Conservation (phyloP, 2,329 filamentous ascomycete genomes). For the Fusarium sulawesiense region DNA sequence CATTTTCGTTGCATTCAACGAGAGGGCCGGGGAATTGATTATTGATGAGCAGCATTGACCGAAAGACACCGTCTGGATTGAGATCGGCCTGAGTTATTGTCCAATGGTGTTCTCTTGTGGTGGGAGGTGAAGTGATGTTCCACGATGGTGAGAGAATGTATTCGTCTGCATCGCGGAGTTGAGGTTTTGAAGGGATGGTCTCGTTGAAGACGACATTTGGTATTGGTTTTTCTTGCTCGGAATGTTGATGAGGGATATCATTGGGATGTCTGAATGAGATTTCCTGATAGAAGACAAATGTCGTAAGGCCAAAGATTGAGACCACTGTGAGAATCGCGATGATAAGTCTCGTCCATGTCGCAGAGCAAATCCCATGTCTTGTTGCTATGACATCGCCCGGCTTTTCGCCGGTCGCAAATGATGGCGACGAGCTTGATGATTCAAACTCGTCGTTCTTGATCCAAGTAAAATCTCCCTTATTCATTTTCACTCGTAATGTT, state of each 20-base stretch:
- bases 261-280: too few species aligned
- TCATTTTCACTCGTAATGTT: background rate
- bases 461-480: background rate
- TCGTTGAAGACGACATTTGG: constrained; percentile 41
- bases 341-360: background rate
- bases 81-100: constrained; percentile 66
- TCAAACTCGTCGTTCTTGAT: background rate
- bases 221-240: too few species aligned
- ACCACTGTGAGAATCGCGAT: constrained; percentile 14
- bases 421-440: background rate
- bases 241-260: too few species aligned
- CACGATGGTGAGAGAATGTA: constrained; percentile 69
- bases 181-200: constrained; percentile 34
- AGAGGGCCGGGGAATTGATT: constrained; percentile 79
- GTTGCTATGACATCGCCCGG: accelerated
- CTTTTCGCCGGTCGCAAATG: background rate
- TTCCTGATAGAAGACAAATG: constrained; percentile 34
- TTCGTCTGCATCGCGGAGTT: constrained; percentile 54
- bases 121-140: constrained; percentile 63
- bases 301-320: constrained; percentile 41
- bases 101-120: constrained; percentile 70
- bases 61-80: constrained; percentile 69
- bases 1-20: constrained; percentile 79
- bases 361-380: background rate
- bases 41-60: constrained; percentile 76